A percentile compares a stretch with the other conserved stretches of the same genome.
These are phyloP conservation scores for Populus hybrid DNA, from an alignment of 441 rosid species.

Conservation along the genomic window DNA sequence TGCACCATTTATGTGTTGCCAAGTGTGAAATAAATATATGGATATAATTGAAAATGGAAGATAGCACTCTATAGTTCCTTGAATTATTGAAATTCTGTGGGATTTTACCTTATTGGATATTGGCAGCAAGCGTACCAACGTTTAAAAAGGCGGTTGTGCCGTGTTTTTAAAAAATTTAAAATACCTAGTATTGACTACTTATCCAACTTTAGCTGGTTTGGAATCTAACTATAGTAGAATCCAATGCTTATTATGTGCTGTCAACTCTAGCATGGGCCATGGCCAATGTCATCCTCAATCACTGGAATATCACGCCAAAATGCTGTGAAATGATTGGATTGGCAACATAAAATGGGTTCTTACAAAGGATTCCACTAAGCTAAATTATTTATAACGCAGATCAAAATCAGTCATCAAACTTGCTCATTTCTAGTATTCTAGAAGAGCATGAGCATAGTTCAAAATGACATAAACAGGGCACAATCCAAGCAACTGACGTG, in stretches of 20 bases:
- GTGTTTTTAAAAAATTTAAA: too few relatives aligned
- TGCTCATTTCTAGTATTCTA: not conserved
- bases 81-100: not conserved
- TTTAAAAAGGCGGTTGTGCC: too few relatives aligned
- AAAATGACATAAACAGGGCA: not conserved
- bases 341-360: not conserved
- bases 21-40: not conserved
- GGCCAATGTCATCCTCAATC: not conserved
- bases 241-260: not conserved
- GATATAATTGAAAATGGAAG: not conserved
- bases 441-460: not conserved
- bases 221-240: not conserved
- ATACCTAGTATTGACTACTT: not conserved
- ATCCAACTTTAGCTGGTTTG: not conserved
- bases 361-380: not conserved
- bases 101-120: not conserved
- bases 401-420: not conserved
- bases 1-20: not conserved
- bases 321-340: not conserved
- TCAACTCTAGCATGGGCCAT: not conserved
- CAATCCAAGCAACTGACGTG: not conserved
- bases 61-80: not conserved
- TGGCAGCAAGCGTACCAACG: not conserved
- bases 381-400: not conserved
- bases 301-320: not conserved